Evolutionary conservation across 306 rosid genomes (phyloP).

Genomic region (Cicer judaicum): DNA sequence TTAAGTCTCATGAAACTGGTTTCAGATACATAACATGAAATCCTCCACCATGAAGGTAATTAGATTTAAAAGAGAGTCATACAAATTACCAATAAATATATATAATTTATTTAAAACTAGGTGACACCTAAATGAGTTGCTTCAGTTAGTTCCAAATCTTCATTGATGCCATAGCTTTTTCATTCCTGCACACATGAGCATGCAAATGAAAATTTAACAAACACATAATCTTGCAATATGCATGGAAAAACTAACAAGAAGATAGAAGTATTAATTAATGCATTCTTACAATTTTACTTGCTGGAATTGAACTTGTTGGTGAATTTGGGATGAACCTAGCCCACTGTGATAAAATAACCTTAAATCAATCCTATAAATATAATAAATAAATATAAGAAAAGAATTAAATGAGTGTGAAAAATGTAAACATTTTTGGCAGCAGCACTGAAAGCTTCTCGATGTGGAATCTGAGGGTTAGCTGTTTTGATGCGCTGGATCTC

Average conservation of each 20-base stretch:
- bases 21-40: conserved; percentile 30
- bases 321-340: conserved; percentile 90
- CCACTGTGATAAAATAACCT: conserved; percentile 62
- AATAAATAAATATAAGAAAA: neutral
- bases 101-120: conserved; percentile 37
- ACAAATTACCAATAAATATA: neutral
- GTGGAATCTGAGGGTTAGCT: conserved; percentile 92
- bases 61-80: conserved; percentile 30
- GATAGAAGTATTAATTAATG: neutral
- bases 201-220: conserved; percentile 19
- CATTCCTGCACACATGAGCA: conserved; percentile 49
- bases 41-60: conserved; percentile 26
- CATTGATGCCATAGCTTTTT: conserved; percentile 30
- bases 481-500: conserved; percentile 97
- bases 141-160: conserved; percentile 21
- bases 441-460: conserved; percentile 96
- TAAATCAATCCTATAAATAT: neutral
- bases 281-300: conserved; percentile 57
- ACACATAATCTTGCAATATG: neutral
- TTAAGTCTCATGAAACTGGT: conserved; percentile 17
- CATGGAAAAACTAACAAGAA: neutral
- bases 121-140: conserved; percentile 42
- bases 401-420: neutral
- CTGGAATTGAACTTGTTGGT: conserved; percentile 61
- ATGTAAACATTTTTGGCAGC: conserved; percentile 81